These are phyloP conservation scores for Luffa aegyptiaca DNA, from an alignment of 306 rosid species.

Conservation along the genomic window DNA sequence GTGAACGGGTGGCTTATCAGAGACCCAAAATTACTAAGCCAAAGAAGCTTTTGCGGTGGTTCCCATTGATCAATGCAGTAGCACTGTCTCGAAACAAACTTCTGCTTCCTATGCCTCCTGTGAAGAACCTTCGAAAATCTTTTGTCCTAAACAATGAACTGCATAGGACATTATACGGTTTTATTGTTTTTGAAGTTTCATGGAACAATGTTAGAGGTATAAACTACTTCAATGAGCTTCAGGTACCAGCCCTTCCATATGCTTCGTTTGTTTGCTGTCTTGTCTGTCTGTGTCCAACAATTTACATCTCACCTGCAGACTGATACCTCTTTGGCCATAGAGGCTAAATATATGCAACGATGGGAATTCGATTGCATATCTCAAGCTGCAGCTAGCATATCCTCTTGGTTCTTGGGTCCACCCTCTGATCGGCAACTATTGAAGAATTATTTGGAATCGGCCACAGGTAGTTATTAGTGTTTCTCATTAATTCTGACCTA, in stretches of 20 bases:
- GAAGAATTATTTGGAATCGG: conserved; percentile 57
- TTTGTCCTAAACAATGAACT: conserved; percentile 58
- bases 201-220: conserved; percentile 86
- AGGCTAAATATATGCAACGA: conserved; percentile 72
- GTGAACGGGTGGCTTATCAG: conserved; percentile 33
- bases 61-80: conserved; percentile 51
- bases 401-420: conserved; percentile 86
- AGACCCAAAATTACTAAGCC: conserved; percentile 29
- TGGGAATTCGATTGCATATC: conserved; percentile 93
- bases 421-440: conserved; percentile 42
- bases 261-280: conserved; percentile 10
- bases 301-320: conserved; percentile 45
- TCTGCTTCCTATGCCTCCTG: conserved; percentile 83
- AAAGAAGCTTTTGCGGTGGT: conserved; percentile 46
- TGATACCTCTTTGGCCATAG: conserved; percentile 77
- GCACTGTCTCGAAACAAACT: conserved; percentile 52
- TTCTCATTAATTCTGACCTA: neutral
- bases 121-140: conserved; percentile 53
- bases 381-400: conserved; percentile 66
- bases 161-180: conserved; percentile 74
- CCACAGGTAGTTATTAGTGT: conserved; percentile 36
- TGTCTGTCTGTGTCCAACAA: conserved; percentile 7
- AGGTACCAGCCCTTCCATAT: conserved; percentile 34
- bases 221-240: conserved; percentile 89
- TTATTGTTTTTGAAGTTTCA: conserved; percentile 77